Percentiles rank a stretch among this genome's conserved stretches.
These are phyloP conservation scores for Ogataea allantospora DNA, from an alignment of 805 yeast genomes.

Conservation along the genomic window DNA sequence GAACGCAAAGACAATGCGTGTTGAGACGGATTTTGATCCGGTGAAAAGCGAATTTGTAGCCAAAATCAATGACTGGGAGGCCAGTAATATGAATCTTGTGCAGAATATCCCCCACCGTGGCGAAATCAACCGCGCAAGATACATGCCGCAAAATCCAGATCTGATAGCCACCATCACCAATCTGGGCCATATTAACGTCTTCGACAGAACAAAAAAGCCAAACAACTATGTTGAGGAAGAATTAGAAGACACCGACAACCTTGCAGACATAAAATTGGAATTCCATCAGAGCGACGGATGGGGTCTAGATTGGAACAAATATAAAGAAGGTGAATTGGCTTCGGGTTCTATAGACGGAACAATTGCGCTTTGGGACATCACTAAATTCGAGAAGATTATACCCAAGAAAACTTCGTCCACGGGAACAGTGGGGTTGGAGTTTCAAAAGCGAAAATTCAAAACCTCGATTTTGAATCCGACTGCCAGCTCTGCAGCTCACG, in stretches of 20 bases:
- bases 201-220: constrained; percentile 83
- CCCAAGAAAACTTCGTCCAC: constrained; percentile 15
- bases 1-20: constrained; percentile 19
- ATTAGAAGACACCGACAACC: constrained; percentile 18
- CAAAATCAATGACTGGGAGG: constrained; percentile 12
- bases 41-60: constrained; percentile 34
- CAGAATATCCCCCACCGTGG: constrained; percentile 69
- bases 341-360: constrained; percentile 65
- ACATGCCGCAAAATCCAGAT: constrained; percentile 86
- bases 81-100: constrained; percentile 18
- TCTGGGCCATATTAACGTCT: constrained; percentile 61
- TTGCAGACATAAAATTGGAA: constrained; percentile 26
- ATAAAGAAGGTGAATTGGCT: constrained; percentile 55
- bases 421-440: constrained; percentile 6
- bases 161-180: constrained; percentile 70
- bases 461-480: constrained; percentile 17
- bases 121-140: constrained; percentile 69
- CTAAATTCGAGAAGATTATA: constrained; percentile 30
- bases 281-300: constrained; percentile 53
- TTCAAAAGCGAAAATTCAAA: constrained; percentile 14
- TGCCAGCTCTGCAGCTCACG: constrained; percentile 32
- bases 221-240: constrained; percentile 36
- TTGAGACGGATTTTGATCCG: constrained; percentile 36
- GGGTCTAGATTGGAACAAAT: constrained; percentile 74
- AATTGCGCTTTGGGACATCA: constrained; percentile 68